Evolutionary conservation across 2,329 filamentous ascomycete genomes (phyloP).

Genomic region (Sphaerostilbella broomeana): DNA sequence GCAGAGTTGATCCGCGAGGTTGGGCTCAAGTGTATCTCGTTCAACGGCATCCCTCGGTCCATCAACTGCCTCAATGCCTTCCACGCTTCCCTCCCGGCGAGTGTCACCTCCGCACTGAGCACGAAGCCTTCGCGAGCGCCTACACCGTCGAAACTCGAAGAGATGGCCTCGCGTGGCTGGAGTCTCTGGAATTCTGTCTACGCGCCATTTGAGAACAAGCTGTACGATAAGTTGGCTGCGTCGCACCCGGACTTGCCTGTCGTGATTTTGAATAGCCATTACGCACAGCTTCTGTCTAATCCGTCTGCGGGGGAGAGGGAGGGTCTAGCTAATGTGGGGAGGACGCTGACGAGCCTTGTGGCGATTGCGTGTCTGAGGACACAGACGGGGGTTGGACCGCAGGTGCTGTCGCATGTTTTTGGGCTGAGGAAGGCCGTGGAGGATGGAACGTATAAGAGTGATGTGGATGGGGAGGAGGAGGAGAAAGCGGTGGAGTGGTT

Average conservation of each 20-base stretch:
- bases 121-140: slow-evolving; percentile 50
- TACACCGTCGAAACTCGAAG: slow-evolving; percentile 46
- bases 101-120: slow-evolving; percentile 48
- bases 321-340: slow-evolving; percentile 51
- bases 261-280: slow-evolving; percentile 69
- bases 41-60: slow-evolving; percentile 75
- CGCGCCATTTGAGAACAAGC: slow-evolving; percentile 63
- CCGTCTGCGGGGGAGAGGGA: slow-evolving; percentile 43
- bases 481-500: slow-evolving; percentile 34
- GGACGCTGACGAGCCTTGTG: slow-evolving; percentile 65
- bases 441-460: slow-evolving; percentile 49
- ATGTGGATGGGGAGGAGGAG: slow-evolving; percentile 26
- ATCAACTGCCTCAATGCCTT: slow-evolving; percentile 78
- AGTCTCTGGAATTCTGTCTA: slow-evolving; percentile 73
- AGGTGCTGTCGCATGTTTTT: slow-evolving; percentile 76
- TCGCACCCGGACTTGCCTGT: slow-evolving; percentile 78
- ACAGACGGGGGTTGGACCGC: slow-evolving; percentile 76
- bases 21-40: slow-evolving; percentile 69
- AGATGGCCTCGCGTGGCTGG: slow-evolving; percentile 52
- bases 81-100: slow-evolving; percentile 51
- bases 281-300: slow-evolving; percentile 66
- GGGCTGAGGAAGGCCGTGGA: slow-evolving; percentile 70
- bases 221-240: slow-evolving; percentile 62
- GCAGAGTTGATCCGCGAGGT: slow-evolving; percentile 71
- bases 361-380: slow-evolving; percentile 69